Percentiles rank a stretch among this genome's conserved stretches.
Evolutionary conservation across 176 grass and related monocot species (phyloP).

Genomic region (Poa pratensis): DNA sequence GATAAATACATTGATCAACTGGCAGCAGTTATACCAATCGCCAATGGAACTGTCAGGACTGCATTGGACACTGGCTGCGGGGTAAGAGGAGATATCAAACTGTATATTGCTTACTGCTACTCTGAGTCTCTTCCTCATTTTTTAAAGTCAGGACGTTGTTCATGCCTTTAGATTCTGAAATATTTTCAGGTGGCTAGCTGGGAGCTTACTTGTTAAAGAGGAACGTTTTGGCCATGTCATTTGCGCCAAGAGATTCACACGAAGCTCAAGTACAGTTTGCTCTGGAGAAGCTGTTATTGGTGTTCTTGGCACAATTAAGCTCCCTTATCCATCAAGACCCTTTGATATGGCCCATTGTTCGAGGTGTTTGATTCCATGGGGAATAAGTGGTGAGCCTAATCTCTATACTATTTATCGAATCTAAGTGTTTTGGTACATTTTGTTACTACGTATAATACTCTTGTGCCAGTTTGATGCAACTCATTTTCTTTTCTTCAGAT

Average conservation of each 20-base stretch:
- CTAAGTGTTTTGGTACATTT: neutral
- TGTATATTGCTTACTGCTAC: neutral
- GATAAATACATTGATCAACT: slow-evolving; percentile 94
- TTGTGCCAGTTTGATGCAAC: slow-evolving; percentile 9
- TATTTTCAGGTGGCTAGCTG: slow-evolving; percentile 90
- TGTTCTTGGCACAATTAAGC: slow-evolving; percentile 85
- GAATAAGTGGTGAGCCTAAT: slow-evolving; percentile 66
- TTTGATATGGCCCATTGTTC: slow-evolving; percentile 99
- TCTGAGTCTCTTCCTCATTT: neutral
- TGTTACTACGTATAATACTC: neutral
- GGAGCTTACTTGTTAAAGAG: slow-evolving; percentile 92
- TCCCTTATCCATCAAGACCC: slow-evolving; percentile 88
- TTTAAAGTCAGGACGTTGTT: neutral
- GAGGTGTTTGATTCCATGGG: slow-evolving; percentile 97
- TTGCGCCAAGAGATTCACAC: slow-evolving; percentile 94
- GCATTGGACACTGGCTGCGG: slow-evolving; percentile 94
- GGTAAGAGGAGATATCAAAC: slow-evolving; percentile 53
- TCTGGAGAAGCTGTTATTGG: slow-evolving; percentile 88
- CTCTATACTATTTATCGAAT: slow-evolving; percentile 6
- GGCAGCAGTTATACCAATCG: slow-evolving; percentile 77
- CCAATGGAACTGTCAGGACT: slow-evolving; percentile 90
- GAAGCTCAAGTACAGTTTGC: slow-evolving; percentile 98
- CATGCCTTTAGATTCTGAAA: slow-evolving; percentile 17
- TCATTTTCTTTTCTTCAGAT: slow-evolving; percentile 47
- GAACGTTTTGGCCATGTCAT: slow-evolving; percentile 92